Evolutionary conservation across 176 grass and related monocot species (phyloP).

Genomic region (Paspalum vaginatum): DNA sequence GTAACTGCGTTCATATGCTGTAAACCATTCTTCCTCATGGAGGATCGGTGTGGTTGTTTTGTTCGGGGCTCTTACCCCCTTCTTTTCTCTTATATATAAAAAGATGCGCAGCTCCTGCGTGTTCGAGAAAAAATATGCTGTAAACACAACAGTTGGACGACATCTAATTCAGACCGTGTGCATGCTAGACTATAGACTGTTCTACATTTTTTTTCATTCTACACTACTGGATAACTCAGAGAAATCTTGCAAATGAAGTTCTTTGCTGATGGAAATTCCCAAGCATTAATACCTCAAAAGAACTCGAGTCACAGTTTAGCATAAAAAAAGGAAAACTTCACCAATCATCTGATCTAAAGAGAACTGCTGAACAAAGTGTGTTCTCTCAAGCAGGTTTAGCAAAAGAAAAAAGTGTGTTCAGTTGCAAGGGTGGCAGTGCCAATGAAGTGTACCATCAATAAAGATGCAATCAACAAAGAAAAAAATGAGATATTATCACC

Average conservation of each 20-base stretch:
- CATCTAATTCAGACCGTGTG: background rate
- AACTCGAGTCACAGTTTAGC: background rate
- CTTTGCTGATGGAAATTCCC: too few relatives aligned
- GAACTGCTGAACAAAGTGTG: background rate
- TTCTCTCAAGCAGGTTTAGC: background rate
- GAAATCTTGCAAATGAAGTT: too few relatives aligned
- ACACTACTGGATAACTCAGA: background rate
- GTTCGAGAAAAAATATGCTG: too few relatives aligned
- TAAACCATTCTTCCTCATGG: too few relatives aligned
- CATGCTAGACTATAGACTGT: background rate
- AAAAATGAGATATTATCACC: too few relatives aligned
- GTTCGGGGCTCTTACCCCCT: too few relatives aligned
- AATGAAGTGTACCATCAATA: background rate
- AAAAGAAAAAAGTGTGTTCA: background rate
- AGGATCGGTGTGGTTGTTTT: too few relatives aligned
- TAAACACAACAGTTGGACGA: background rate
- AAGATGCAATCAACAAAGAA: too few relatives aligned
- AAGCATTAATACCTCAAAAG: background rate
- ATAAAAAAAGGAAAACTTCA: background rate
- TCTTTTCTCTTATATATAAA: too few relatives aligned
- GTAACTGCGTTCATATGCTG: conserved; percentile 12
- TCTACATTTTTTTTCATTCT: background rate
- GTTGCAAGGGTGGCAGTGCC: background rate
- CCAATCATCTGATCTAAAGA: background rate
- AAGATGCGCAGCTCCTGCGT: too few relatives aligned